Evolutionary conservation across 805 yeast species (phyloP), one percentile per base, ranked within the genome.

Genomic region (Ogataea angusta): DNA sequence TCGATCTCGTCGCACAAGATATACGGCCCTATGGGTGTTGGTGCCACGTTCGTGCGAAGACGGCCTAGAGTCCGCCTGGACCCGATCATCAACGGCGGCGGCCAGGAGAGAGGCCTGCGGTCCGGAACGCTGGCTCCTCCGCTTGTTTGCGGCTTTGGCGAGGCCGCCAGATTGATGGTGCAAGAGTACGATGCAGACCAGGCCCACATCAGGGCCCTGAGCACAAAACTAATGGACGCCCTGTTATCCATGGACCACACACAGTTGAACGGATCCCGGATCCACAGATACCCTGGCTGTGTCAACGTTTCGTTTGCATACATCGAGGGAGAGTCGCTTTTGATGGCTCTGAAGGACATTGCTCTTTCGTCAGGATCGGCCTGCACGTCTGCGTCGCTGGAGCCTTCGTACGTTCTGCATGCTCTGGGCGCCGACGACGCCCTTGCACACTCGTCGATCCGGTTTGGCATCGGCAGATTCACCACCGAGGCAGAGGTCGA

Each of bases 101-200:
- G 99, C 38, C 99, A 93, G 70, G 99, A 93, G 70, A 84, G 99
- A 71, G 99, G 99, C 45, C 72, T 93, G 57, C 78, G 99, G 68
- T 85, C 96, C 5, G 99, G 99, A 46, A 93, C 99, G 21, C 75
- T 93, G 60, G 90, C 99, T 4, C 95, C 99, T n/a, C 95, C 98
- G 16, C 73, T 89, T 58, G 86, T 91, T 30, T 82, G 89, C 25
- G 99, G 99, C 0, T 88, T 93, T 62, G 99, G 99, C 47, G 98
- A 93, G 67, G 99, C 99, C 23, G 93, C 96, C 30, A 76, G 96
- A 59, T 64, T 93, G 46, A 83, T 88, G 75, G 64, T 62, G 40
- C 67, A 71, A 53, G 99, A 93, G 60, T 76, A 73, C 74, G 80
- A 68, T 18, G 80, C 78, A 49, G 99, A 93, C 62, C 70, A 70